Evolutionary conservation across 2,329 filamentous ascomycete genomes (phyloP).

Genomic region (Cercospora sojina): DNA sequence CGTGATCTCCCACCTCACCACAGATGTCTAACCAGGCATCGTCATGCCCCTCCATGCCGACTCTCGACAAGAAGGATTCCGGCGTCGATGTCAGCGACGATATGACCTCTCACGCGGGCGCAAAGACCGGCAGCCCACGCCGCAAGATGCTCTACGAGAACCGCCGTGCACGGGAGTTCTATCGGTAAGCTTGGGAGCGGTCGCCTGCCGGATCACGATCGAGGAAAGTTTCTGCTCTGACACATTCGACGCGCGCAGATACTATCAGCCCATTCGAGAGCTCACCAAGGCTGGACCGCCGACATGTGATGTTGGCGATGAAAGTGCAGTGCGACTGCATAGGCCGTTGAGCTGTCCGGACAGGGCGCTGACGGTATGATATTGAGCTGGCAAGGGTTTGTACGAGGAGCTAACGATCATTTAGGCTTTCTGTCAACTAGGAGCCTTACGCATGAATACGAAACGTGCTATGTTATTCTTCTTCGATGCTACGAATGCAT

Average conservation of each 20-base stretch:
- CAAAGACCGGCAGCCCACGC: slow-evolving; percentile 15
- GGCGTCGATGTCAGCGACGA: slow-evolving; percentile 17
- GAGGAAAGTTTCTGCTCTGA: slow-evolving; percentile 12
- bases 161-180: slow-evolving; percentile 36
- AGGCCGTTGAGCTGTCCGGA: slow-evolving; percentile 34
- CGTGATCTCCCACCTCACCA: slow-evolving; percentile 7
- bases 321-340: slow-evolving; percentile 27
- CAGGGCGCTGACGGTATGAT: slow-evolving; percentile 24
- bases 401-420: not conserved
- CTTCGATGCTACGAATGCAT: slow-evolving; percentile 52
- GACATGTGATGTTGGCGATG: slow-evolving; percentile 31
- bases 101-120: slow-evolving; percentile 12
- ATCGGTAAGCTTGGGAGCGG: slow-evolving; percentile 23
- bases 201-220: not conserved
- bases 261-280: slow-evolving; percentile 32
- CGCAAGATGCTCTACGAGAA: slow-evolving; percentile 29
- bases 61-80: slow-evolving; percentile 13
- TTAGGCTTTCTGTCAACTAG: slow-evolving; percentile 53
- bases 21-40: slow-evolving; percentile 6
- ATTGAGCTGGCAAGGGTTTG: not conserved
- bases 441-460: slow-evolving; percentile 49
- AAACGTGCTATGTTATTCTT: slow-evolving; percentile 55
- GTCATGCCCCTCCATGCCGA: slow-evolving; percentile 12
- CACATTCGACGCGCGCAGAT: slow-evolving; percentile 18
- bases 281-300: slow-evolving; percentile 32